A percentile compares a stretch with the other conserved stretches of the same genome.
phyloP scores from a whole-genome alignment of 176 grass and related monocot genomes.

The Oryza longistaminata region DNA sequence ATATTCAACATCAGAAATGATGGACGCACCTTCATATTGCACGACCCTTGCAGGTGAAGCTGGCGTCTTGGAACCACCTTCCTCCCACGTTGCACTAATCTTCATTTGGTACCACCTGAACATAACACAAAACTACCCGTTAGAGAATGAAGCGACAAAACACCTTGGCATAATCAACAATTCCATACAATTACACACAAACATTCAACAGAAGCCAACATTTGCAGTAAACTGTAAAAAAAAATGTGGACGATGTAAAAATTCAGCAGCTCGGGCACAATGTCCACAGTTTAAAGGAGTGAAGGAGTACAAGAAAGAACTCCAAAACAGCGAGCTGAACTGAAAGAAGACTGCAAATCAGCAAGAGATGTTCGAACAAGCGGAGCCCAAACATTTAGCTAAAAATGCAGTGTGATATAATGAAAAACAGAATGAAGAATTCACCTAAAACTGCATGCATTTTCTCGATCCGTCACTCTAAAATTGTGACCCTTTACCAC shows the following conservation, averaged over 20 bases:
- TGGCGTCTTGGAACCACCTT: slow-evolving; percentile 41
- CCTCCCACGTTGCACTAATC: slow-evolving; percentile 86
- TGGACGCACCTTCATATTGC: slow-evolving; percentile 78
- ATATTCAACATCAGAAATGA: background rate
- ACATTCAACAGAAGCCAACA: background rate
- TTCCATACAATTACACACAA: background rate
- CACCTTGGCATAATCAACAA: background rate
- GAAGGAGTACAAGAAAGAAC: background rate
- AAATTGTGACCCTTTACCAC: background rate
- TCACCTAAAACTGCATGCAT: background rate
- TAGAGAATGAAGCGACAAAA: slow-evolving; percentile 19
- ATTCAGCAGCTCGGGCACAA: background rate
- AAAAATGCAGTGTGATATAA: background rate
- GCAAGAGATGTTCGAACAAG: background rate
- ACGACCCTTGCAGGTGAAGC: slow-evolving; percentile 90
- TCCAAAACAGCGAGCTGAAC: background rate
- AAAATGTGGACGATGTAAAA: background rate
- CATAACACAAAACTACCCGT: slow-evolving; percentile 16
- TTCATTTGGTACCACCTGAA: slow-evolving; percentile 97
- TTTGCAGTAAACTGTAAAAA: background rate
- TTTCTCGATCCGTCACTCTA: background rate
- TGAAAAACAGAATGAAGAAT: background rate
- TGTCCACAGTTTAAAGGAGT: background rate
- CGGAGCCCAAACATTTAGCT: background rate
- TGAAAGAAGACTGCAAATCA: background rate